A percentile compares a stretch with the other conserved stretches of the same genome.
Conservation (phyloP, 495 filamentous ascomycete species). For the Xylaria venustula region DNA sequence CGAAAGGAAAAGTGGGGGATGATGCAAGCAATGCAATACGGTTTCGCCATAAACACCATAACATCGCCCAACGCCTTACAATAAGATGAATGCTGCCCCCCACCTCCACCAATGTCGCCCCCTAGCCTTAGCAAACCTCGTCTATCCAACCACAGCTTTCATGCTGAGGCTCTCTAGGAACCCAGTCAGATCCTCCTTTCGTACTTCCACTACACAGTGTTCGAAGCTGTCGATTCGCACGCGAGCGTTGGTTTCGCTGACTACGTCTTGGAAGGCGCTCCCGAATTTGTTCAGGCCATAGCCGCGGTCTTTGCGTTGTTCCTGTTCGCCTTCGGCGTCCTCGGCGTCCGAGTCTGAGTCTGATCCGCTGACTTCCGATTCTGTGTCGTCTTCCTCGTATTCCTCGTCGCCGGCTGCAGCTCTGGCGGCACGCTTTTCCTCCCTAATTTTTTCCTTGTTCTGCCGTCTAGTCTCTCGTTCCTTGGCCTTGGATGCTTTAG, state of each 20-base stretch:
- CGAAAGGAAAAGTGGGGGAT: neutral
- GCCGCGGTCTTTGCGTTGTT: constrained; percentile 53
- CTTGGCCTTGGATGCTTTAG: constrained; percentile 59
- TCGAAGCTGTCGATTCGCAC: constrained; percentile 96
- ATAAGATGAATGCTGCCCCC: neutral
- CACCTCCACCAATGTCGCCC: neutral
- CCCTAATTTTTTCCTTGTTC: constrained; percentile 60
- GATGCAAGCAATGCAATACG: constrained; percentile 13
- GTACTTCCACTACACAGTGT: constrained; percentile 93
- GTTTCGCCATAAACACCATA: constrained; percentile 8
- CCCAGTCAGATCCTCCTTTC: constrained; percentile 87
- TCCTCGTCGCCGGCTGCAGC: constrained; percentile 46
- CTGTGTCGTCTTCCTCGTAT: constrained; percentile 56
- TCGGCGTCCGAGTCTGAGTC: constrained; percentile 60
- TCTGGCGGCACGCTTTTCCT: constrained; percentile 54
- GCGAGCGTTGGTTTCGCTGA: constrained; percentile 83
- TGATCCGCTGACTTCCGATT: constrained; percentile 52
- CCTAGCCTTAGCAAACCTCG: neutral
- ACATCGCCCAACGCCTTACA: constrained; percentile 11
- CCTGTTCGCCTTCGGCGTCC: constrained; percentile 60
- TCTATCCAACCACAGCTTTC: constrained; percentile 84
- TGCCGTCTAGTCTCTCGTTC: constrained; percentile 58
- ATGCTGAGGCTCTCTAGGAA: constrained; percentile 91
- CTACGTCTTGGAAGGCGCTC: constrained; percentile 92
- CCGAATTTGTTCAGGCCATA: constrained; percentile 85